Percentiles rank a stretch among this genome's conserved stretches.
These are phyloP conservation scores for Ganoderma boninense DNA, from an alignment of 1,284 basidiomycete genomes.

Conservation along the genomic window DNA sequence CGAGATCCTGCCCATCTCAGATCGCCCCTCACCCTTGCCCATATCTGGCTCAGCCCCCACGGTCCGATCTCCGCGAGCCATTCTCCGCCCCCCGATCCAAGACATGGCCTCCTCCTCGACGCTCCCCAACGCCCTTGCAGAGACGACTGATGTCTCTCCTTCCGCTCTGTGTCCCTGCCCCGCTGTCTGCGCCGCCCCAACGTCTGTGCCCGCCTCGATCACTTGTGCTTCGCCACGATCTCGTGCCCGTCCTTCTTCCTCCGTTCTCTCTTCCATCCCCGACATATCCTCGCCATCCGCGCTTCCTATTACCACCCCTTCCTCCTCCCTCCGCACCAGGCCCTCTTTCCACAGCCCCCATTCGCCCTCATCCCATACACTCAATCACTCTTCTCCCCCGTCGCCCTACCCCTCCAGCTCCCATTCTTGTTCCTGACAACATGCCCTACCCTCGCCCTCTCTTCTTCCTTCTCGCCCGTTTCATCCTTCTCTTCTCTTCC, in stretches of 20 bases:
- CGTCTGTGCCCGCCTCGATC: not conserved
- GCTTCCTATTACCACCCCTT: not conserved
- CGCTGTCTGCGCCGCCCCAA: not conserved
- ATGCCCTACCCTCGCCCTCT: not conserved
- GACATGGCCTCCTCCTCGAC: not conserved
- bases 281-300: slow-evolving; percentile 7
- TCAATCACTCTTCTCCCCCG: not conserved
- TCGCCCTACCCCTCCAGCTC: not conserved
- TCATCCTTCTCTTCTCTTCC: not conserved
- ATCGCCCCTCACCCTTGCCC: not conserved
- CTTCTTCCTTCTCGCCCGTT: not conserved
- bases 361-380: not conserved
- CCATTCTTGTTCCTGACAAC: not conserved
- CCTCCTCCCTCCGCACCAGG: not conserved
- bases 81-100: not conserved
- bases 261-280: slow-evolving; percentile 1
- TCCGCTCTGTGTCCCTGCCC: not conserved
- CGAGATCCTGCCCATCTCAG: slow-evolving; percentile 7
- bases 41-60: not conserved
- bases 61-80: slow-evolving; percentile 12
- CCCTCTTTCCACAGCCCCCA: not conserved
- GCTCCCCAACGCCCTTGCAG: not conserved
- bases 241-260: not conserved
- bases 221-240: not conserved
- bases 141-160: not conserved